Conservation (phyloP, 768 basidiomycete species). For the Rhodosporidiobolus odoratus region DNA sequence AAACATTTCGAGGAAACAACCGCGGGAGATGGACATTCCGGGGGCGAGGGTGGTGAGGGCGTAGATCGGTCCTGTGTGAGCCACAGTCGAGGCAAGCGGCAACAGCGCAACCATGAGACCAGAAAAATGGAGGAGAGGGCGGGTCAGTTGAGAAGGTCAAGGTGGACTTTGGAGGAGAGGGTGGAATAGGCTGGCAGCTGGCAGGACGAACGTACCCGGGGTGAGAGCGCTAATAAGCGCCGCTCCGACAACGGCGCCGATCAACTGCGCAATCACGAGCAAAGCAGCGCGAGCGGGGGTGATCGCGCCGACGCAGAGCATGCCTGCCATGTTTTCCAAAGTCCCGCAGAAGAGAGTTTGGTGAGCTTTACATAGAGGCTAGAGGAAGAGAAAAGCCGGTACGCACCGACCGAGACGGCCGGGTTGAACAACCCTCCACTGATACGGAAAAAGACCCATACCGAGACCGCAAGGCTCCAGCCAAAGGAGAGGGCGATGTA, state of each 20-base stretch:
- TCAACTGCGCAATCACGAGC: conserved; percentile 45
- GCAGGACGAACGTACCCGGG: conserved; percentile 10
- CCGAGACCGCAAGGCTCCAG: conserved; percentile 8
- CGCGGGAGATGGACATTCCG: conserved; percentile 45
- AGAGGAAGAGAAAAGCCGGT: no score
- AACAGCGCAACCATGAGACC: no score
- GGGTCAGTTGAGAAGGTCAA: not conserved
- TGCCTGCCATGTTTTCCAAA: conserved; percentile 18
- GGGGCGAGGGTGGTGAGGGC: conserved; percentile 37
- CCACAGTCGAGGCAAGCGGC: no score
- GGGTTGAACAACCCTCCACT: conserved; percentile 29
- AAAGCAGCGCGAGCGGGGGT: conserved; percentile 46
- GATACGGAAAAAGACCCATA: conserved; percentile 31
- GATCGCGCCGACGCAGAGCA: conserved; percentile 47
- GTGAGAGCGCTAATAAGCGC: conserved; percentile 6
- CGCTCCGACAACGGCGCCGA: conserved; percentile 46
- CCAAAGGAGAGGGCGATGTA: not conserved
- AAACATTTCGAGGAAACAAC: conserved; percentile 49
- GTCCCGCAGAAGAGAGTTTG: no score
- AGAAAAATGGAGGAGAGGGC: not conserved
- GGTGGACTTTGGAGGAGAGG: no score
- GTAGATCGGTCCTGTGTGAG: conserved; percentile 10
- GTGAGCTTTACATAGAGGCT: no score
- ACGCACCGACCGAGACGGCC: not conserved
- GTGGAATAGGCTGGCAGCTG: no score